Evolutionary conservation across 768 basidiomycete species (phyloP).

Genomic region (Amanita molliuscula): DNA sequence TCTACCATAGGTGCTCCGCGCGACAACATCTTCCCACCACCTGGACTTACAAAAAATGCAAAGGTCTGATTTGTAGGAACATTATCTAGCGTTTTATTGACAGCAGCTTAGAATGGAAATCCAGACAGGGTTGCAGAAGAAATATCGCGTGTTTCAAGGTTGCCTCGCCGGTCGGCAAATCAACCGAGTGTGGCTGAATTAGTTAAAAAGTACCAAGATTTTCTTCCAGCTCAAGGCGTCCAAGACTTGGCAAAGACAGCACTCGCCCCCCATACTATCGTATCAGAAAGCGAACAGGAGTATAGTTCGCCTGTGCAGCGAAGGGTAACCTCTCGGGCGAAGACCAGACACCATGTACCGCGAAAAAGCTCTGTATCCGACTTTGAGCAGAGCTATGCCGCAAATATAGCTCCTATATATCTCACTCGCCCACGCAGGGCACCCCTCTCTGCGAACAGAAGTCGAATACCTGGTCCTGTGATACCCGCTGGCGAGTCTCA

Average conservation of each 20-base stretch:
- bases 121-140: not conserved
- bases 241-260: constrained; percentile 67
- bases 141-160: constrained; percentile 10
- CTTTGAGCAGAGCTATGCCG: constrained; percentile 86
- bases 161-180: constrained; percentile 46
- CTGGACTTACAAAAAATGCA: not conserved
- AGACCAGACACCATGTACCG: constrained; percentile 39
- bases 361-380: constrained; percentile 67
- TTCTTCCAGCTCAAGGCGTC: constrained; percentile 60
- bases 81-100: not conserved
- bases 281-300: constrained; percentile 82
- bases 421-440: constrained; percentile 44
- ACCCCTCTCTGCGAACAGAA: constrained; percentile 22
- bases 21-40: constrained; percentile 17
- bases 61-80: not conserved
- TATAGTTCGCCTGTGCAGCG: constrained; percentile 24
- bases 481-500: constrained; percentile 43
- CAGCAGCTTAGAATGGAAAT: not conserved
- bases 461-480: constrained; percentile 47
- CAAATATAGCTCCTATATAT: constrained; percentile 79
- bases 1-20: constrained; percentile 66
- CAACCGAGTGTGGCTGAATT: constrained; percentile 75
- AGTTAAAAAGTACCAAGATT: constrained; percentile 74
- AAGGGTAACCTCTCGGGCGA: constrained; percentile 22
- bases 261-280: constrained; percentile 42